phyloP scores from a whole-genome alignment of 495 filamentous ascomycete genomes.

The Lasiosphaeriaceae sp. region DNA sequence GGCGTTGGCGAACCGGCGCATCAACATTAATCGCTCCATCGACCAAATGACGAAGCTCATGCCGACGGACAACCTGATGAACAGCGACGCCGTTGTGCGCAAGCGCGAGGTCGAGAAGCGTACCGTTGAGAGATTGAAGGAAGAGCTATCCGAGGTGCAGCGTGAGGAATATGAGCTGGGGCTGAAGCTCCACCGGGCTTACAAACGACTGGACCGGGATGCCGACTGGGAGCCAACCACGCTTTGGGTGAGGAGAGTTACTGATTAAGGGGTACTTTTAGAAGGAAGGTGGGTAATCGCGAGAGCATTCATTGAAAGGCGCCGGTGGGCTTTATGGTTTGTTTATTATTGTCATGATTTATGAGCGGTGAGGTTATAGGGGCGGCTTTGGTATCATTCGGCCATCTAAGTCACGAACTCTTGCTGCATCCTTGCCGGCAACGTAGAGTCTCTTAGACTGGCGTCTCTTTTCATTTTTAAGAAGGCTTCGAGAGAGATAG shows the following conservation, averaged over 20 bases:
- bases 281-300: not conserved
- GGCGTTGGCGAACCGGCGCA: constrained; percentile 59
- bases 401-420: too few species aligned
- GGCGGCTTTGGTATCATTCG: too few species aligned
- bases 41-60: constrained; percentile 66
- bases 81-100: constrained; percentile 39
- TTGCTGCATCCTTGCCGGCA: too few species aligned
- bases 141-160: constrained; percentile 74
- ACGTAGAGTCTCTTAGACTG: too few species aligned
- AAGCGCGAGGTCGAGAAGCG: constrained; percentile 65
- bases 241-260: constrained; percentile 77
- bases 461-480: too few species aligned
- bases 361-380: not conserved
- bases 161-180: constrained; percentile 83
- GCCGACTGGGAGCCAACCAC: constrained; percentile 62
- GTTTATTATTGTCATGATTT: not conserved
- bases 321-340: not conserved
- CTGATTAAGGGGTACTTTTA: constrained; percentile 22
- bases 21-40: constrained; percentile 68
- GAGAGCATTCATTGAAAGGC: not conserved
- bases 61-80: constrained; percentile 48
- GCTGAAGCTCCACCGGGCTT: constrained; percentile 74
- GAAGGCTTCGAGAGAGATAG: too few species aligned
- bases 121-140: constrained; percentile 64
- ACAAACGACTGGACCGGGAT: constrained; percentile 66